Evolutionary conservation across 2,329 filamentous ascomycete species (phyloP).

Genomic region (Xylaria sp.): DNA sequence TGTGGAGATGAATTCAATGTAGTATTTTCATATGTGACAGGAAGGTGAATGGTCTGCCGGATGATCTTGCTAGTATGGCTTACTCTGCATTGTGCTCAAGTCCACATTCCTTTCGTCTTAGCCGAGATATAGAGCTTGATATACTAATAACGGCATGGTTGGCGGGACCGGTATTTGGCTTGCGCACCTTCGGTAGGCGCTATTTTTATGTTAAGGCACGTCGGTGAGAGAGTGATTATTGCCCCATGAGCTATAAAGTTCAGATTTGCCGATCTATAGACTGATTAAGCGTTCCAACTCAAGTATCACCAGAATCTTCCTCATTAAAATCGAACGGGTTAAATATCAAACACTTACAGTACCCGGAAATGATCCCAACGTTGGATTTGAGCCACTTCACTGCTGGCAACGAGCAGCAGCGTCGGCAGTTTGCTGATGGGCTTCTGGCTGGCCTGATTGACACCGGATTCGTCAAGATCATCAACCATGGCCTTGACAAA

Average conservation of each 20-base stretch:
- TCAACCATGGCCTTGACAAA: conserved; percentile 21
- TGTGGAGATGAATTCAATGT: conserved; percentile 3
- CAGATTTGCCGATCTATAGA: not conserved
- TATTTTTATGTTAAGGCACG: not conserved
- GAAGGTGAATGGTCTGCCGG: conserved; percentile 12
- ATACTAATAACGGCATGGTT: not conserved
- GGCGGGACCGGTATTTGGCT: not conserved
- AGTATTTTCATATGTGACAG: conserved; percentile 13
- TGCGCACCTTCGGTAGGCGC: not conserved
- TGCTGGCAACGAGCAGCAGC: conserved; percentile 14
- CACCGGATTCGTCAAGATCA: conserved; percentile 25
- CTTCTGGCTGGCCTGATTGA: conserved; percentile 22
- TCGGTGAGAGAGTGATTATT: not conserved
- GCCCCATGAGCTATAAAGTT: conserved; percentile 1
- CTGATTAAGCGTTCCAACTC: not conserved
- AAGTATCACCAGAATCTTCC: not conserved
- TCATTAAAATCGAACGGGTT: not conserved
- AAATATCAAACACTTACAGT: not conserved
- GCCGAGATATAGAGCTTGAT: not conserved
- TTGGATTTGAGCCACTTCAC: conserved; percentile 26
- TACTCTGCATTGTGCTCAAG: not conserved
- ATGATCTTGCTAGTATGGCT: not conserved
- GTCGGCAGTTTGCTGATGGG: conserved; percentile 24
- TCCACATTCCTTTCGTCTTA: not conserved
- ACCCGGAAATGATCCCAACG: conserved; percentile 18